Percentiles rank a stretch among this genome's conserved stretches.
These are phyloP conservation scores for Smallanthus sonchifolius DNA, from an alignment of 129 eudicot genomes.

Conservation along the genomic window DNA sequence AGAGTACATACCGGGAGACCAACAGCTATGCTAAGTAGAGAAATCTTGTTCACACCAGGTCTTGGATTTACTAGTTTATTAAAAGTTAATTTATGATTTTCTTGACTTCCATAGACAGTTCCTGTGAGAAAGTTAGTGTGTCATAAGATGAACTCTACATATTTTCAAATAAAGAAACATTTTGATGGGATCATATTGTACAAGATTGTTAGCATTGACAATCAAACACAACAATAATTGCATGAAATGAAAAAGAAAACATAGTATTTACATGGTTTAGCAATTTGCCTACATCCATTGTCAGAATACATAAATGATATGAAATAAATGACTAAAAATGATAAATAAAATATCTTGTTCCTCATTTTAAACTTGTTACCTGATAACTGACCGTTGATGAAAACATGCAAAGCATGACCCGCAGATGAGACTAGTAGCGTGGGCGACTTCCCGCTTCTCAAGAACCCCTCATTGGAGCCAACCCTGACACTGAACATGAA, in stretches of 20 bases:
- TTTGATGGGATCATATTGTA: background rate
- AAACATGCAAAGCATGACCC: conserved; percentile 88
- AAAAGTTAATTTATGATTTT: conserved; percentile 45
- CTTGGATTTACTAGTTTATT: conserved; percentile 45
- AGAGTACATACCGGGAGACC: conserved; percentile 63
- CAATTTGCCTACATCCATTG: background rate
- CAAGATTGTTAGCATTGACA: background rate
- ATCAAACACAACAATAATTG: background rate
- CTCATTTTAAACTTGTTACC: conserved; percentile 34
- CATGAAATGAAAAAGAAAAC: background rate
- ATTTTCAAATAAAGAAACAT: background rate
- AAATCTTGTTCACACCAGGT: conserved; percentile 62
- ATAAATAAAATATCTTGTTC: background rate
- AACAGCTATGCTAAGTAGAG: conserved; percentile 64
- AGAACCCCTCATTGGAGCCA: conserved; percentile 60
- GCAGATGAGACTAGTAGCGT: conserved; percentile 74
- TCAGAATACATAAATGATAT: background rate
- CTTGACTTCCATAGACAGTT: conserved; percentile 50
- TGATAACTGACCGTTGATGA: conserved; percentile 67
- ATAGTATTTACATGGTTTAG: no score
- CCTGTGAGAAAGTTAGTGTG: conserved; percentile 32
- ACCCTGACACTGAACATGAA: conserved; percentile 46
- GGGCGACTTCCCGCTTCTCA: conserved; percentile 63
- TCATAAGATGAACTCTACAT: background rate
- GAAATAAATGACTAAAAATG: background rate